Percentiles rank a stretch among this genome's conserved stretches.
Evolutionary conservation across 768 basidiomycete genomes (phyloP).

Genomic region (Mycena filopes): DNA sequence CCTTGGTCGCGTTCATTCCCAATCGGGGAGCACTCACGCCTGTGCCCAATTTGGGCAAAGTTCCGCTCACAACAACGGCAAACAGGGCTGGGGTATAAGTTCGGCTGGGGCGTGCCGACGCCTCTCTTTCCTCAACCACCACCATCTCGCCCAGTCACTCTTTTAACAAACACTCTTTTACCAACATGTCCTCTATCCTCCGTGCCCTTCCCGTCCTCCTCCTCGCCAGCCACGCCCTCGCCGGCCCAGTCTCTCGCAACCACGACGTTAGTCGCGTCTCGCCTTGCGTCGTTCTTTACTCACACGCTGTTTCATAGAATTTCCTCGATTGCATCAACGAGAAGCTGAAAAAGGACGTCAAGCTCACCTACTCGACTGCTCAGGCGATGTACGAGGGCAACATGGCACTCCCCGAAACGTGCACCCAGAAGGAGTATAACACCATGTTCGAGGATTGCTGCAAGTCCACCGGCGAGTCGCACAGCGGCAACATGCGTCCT

Average conservation of each 20-base stretch:
- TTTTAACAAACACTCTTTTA: conserved; percentile 34
- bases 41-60: too few relatives aligned
- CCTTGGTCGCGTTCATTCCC: conserved; percentile 33
- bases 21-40: too few relatives aligned
- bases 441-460: too few relatives aligned
- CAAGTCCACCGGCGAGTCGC: too few relatives aligned
- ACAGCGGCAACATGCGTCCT: too few relatives aligned
- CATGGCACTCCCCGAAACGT: neutral
- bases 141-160: conserved; percentile 19
- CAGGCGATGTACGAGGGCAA: neutral
- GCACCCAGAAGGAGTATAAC: too few relatives aligned
- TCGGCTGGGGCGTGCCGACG: too few relatives aligned
- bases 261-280: conserved; percentile 1
- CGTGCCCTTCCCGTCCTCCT: conserved; percentile 26
- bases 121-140: neutral
- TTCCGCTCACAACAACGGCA: too few relatives aligned
- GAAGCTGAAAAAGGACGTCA: neutral
- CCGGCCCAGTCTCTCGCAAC: conserved; percentile 34
- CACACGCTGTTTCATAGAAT: neutral
- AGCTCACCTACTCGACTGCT: neutral
- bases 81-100: too few relatives aligned
- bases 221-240: conserved; percentile 33
- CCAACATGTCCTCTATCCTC: conserved; percentile 26
- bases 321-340: neutral
- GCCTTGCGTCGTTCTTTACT: neutral